A percentile compares a stretch with the other conserved stretches of the same genome.
These are phyloP conservation scores for Prosopis cineraria DNA, from an alignment of 306 rosid species.

Conservation along the genomic window DNA sequence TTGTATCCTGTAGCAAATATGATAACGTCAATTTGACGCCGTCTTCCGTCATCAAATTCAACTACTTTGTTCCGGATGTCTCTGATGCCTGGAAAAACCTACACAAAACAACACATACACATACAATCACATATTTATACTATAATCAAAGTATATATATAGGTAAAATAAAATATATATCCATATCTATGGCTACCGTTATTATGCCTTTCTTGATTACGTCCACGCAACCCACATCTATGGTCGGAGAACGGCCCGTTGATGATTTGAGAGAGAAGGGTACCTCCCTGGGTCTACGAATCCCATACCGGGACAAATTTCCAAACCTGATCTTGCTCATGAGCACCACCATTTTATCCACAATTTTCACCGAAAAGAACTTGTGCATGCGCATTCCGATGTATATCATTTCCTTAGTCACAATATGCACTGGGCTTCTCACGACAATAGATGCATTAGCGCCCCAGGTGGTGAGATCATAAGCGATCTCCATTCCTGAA, in stretches of 20 bases:
- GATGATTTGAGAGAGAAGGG: constrained; percentile 49
- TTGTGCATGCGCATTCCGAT: constrained; percentile 54
- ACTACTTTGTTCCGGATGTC: constrained; percentile 27
- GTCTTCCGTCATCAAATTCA: constrained; percentile 48
- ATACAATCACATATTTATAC: not conserved
- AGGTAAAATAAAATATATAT: too few species aligned
- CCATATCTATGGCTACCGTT: constrained; percentile 37
- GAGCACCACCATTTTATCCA: constrained; percentile 38
- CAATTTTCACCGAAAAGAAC: constrained; percentile 30
- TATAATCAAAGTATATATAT: too few species aligned
- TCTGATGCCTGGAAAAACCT: constrained; percentile 53
- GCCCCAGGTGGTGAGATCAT: constrained; percentile 58
- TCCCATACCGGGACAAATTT: constrained; percentile 49
- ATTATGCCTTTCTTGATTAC: constrained; percentile 47
- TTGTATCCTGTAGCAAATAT: constrained; percentile 74
- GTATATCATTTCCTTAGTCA: constrained; percentile 55
- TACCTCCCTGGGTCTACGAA: constrained; percentile 51
- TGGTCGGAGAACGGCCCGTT: constrained; percentile 59
- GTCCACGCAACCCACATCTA: constrained; percentile 60
- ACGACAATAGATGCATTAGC: constrained; percentile 64
- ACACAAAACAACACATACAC: not conserved
- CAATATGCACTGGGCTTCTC: constrained; percentile 54
- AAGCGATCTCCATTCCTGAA: constrained; percentile 79
- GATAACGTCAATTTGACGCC: constrained; percentile 47
- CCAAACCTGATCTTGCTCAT: constrained; percentile 48